Percentiles rank a stretch among this genome's conserved stretches.
These are phyloP conservation scores for Galerina marginata DNA, from an alignment of 768 basidiomycete species.

Conservation along the genomic window DNA sequence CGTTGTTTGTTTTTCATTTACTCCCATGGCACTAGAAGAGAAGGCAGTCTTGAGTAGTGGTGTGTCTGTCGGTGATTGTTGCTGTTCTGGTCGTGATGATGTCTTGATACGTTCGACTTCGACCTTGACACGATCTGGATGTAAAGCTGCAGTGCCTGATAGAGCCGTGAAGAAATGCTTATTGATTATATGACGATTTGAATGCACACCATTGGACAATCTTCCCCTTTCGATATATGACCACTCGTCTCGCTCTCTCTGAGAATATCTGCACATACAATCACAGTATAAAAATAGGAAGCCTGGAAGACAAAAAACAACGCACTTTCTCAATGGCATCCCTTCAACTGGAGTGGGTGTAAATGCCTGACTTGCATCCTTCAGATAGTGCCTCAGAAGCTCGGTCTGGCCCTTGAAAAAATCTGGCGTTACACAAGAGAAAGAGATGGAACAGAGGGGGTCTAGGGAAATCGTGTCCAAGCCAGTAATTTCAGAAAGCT, in stretches of 20 bases:
- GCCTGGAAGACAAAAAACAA: constrained; percentile 2
- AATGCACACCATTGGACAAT: constrained; percentile 37
- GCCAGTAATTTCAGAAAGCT: constrained; percentile 55
- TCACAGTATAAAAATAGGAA: constrained; percentile 2
- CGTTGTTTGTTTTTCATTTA: constrained; percentile 9
- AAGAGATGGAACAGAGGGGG: constrained; percentile 68
- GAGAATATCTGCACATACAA: constrained; percentile 49
- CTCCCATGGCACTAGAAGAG: constrained; percentile 1
- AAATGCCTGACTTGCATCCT: constrained; percentile 51
- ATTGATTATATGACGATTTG: constrained; percentile 45
- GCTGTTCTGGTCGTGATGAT: constrained; percentile 14
- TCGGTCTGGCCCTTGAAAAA: constrained; percentile 57
- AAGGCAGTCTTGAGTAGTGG: constrained; percentile 18
- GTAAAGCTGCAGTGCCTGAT: constrained; percentile 12
- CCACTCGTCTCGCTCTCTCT: constrained; percentile 65
- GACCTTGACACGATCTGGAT: constrained; percentile 16
- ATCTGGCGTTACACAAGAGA: constrained; percentile 64
- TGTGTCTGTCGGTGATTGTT: constrained; percentile 13
- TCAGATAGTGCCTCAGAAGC: constrained; percentile 49
- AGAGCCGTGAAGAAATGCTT: constrained; percentile 21
- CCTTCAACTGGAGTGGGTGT: constrained; percentile 64
- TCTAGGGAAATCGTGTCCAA: constrained; percentile 50
- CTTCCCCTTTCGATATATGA: constrained; percentile 62
- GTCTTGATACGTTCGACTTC: constrained; percentile 18
- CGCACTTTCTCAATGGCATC: constrained; percentile 66